These are phyloP conservation scores for Ustilago xerochloae DNA, from an alignment of 1,284 basidiomycete genomes.

Conservation along the genomic window DNA sequence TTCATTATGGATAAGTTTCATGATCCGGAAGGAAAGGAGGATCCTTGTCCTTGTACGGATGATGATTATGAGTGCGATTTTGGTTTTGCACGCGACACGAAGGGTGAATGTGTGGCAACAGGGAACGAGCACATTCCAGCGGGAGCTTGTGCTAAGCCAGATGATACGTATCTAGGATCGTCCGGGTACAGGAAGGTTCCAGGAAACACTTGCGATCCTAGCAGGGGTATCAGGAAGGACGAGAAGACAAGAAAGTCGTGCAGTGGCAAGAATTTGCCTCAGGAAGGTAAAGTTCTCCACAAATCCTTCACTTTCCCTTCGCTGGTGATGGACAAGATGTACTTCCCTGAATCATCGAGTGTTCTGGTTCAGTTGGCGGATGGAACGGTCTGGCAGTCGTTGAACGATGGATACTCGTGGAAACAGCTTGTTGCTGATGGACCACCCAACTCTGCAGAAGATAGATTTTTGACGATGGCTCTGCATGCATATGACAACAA, in stretches of 20 bases:
- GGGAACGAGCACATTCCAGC: constrained; percentile 87
- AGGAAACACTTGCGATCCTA: constrained; percentile 83
- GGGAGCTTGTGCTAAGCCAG: constrained; percentile 75
- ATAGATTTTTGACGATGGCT: constrained; percentile 76
- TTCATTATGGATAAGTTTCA: constrained; percentile 85
- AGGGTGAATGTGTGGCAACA: constrained; percentile 78
- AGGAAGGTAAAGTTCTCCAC: constrained; percentile 64
- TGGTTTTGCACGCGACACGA: constrained; percentile 81
- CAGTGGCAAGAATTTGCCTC: constrained; percentile 70
- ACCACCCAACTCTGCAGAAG: constrained; percentile 60
- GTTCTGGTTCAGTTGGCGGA: constrained; percentile 85
- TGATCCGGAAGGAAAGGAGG: constrained; percentile 74
- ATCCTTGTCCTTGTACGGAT: constrained; percentile 84
- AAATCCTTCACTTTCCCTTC: constrained; percentile 77
- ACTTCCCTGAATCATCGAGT: constrained; percentile 78
- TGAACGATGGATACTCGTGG: constrained; percentile 95
- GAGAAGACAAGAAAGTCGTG: constrained; percentile 79
- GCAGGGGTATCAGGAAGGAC: constrained; percentile 77
- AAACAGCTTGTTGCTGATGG: constrained; percentile 72
- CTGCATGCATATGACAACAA: constrained; percentile 83
- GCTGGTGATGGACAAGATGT: constrained; percentile 81
- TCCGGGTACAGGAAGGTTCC: constrained; percentile 93
- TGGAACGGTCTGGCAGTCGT: constrained; percentile 87
- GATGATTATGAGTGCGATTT: constrained; percentile 96
- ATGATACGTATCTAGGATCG: constrained; percentile 81